These are phyloP conservation scores for Pichiaceae sp. DNA, from an alignment of 1,139 yeast species.

Conservation along the genomic window DNA sequence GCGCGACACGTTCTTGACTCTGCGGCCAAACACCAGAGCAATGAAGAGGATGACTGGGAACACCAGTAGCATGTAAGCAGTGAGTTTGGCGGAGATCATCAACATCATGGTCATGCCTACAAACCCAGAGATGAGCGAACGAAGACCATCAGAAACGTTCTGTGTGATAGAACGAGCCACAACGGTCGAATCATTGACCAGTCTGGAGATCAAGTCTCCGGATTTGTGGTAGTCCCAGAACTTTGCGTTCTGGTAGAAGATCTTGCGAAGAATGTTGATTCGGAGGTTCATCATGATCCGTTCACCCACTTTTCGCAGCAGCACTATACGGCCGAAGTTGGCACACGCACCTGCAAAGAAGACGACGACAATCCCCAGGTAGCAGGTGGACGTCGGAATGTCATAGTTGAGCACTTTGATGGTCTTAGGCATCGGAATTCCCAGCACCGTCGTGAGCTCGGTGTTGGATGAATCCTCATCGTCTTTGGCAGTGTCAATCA, in stretches of 20 bases:
- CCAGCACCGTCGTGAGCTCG: slow-evolving; percentile 1
- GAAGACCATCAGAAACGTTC: slow-evolving; percentile 47
- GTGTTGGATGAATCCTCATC: slow-evolving; percentile 25
- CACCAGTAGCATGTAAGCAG: slow-evolving; percentile 46
- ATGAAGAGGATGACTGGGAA: slow-evolving; percentile 46
- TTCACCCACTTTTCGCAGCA: slow-evolving; percentile 44
- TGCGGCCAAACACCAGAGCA: slow-evolving; percentile 45
- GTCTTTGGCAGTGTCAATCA: slow-evolving; percentile 35
- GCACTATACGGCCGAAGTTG: slow-evolving; percentile 43
- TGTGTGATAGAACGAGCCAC: slow-evolving; percentile 46
- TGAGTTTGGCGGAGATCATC: slow-evolving; percentile 45
- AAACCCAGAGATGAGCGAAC: slow-evolving; percentile 43
- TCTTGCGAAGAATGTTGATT: slow-evolving; percentile 39
- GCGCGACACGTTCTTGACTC: slow-evolving; percentile 41
- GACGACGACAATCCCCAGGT: slow-evolving; percentile 24
- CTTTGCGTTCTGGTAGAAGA: slow-evolving; percentile 45
- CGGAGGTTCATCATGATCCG: slow-evolving; percentile 45
- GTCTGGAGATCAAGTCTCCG: slow-evolving; percentile 49
- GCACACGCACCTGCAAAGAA: slow-evolving; percentile 41
- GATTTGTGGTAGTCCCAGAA: slow-evolving; percentile 52
- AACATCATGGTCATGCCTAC: slow-evolving; percentile 54
- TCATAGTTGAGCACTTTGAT: slow-evolving; percentile 17
- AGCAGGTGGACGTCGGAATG: slow-evolving; percentile 20
- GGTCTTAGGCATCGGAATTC: slow-evolving; percentile 6
- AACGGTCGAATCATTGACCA: slow-evolving; percentile 47